Evolutionary conservation across 805 yeast genomes (phyloP).

Genomic region (Yamadazyma kitorensis): DNA sequence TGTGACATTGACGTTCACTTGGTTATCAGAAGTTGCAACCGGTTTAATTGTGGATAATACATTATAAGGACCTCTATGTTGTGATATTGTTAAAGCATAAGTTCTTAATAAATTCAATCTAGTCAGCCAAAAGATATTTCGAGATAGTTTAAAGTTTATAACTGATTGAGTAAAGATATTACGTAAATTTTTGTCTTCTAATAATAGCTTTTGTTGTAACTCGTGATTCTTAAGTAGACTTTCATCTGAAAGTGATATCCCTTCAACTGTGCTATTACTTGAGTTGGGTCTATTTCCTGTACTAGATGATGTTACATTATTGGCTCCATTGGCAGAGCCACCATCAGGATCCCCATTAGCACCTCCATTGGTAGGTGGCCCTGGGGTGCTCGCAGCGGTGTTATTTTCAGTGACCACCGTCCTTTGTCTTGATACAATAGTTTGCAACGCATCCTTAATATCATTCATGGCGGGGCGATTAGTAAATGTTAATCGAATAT

Average conservation of each 20-base stretch:
- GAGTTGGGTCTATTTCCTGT: neutral
- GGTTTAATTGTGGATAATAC: conserved; percentile 93
- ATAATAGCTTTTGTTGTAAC: conserved; percentile 73
- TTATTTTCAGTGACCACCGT: conserved; percentile 43
- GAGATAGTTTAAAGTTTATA: conserved; percentile 69
- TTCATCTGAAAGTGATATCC: conserved; percentile 32
- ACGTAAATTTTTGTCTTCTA: conserved; percentile 66
- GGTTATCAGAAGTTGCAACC: conserved; percentile 87
- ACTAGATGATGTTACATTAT: conserved; percentile 15
- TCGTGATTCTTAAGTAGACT: conserved; percentile 66
- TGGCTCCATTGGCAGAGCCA: conserved; percentile 16
- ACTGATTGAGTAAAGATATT: conserved; percentile 85
- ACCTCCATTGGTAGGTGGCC: conserved; percentile 13
- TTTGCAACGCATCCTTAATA: conserved; percentile 64
- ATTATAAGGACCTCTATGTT: conserved; percentile 89
- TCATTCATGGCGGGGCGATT: conserved; percentile 74
- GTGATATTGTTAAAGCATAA: conserved; percentile 79
- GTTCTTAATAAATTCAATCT: conserved; percentile 78
- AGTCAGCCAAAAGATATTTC: conserved; percentile 84
- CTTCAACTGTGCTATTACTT: conserved; percentile 4
- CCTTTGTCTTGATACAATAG: conserved; percentile 63
- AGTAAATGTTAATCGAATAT: conserved; percentile 55
- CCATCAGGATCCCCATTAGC: too few relatives aligned
- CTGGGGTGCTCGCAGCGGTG: conserved; percentile 17
- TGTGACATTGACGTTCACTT: conserved; percentile 89